Base-by-base conservation (phyloP, 1,284 basidiomycete species). In the Ceratobasidium sp. region DNA sequence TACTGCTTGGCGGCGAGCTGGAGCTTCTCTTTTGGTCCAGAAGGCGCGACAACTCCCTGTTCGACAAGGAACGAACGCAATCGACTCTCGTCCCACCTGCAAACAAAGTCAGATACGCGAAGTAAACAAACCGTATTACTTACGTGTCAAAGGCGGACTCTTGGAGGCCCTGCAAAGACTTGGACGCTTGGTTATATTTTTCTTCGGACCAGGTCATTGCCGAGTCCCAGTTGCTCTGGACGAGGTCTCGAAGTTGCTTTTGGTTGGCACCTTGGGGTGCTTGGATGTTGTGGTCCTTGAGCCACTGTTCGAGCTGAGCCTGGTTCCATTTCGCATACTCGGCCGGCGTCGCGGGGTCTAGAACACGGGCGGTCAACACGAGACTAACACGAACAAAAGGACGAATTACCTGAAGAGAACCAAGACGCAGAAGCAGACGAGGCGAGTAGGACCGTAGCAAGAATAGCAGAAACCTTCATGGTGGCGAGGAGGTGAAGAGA, bases 61-160 rank as follows among this genome's bases (percentile, higher is more conserved):
- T 95, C 90, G 78, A 97, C 89, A n/a, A 98, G 87, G 85, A 93
- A 97, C 80, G 93, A 87, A 81, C 95, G 90, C 38, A 97, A 87
- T 65, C 89, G 88, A 38, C 90, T 92, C 83, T 97, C 95, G 82
- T 94, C 90, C 95, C 95, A 97, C 85, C 83, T 89, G 88, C 75
- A 90, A 46, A 70, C 64, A 77, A 81, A 82, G 35, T 77, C 66
- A 41, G 67, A 78, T 30, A 48, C 48, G 46, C 74, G 57, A 60
- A 23, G 46, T 5, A 12, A 3, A 35, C 77, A 55, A 50, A 14
- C 35, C 7, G 16, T 1, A 2, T 30, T 2, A 83, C 84, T 77
- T 76, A 86, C 82, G 83, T 83, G 78, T 87, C 86, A 77, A 87
- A 82, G 1, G 85, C 82, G 48, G 83, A 81, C 52, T 87, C 85